Evolutionary conservation across 176 grass and related monocot species (phyloP), one percentile per base, ranked within the genome.

Genomic region (Aegilops longissima): DNA sequence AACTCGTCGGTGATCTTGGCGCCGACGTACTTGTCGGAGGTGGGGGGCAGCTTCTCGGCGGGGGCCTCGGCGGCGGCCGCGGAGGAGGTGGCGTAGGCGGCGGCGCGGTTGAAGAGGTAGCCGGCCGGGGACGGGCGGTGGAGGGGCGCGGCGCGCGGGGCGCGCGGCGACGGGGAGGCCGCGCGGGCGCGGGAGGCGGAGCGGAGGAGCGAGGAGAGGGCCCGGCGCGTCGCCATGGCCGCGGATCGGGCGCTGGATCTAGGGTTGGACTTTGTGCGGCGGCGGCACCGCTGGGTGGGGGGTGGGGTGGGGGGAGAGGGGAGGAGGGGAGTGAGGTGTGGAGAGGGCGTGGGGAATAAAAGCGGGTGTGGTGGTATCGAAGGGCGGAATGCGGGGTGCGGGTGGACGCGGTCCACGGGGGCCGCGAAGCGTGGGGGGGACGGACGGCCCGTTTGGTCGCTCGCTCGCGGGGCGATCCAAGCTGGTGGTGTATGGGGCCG

Each of bases 1-100:
- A 98, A 98, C 70, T 98, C 93, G 34, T 98, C 96, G 40, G 96
- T 98, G 86, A 98, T 98, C 87, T 98, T 95, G 8, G 91, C 93
- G 4, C 88, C 87, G 5, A 52, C 72, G 16, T 64, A 70, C 80
- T 86, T 89, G 72, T 77, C 5, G 93, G 77, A 33, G 8, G 79
- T n/a, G 5, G 86, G 36, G 4, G 86, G 70, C 16, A 81, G 58
- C 21, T 61, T 73, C 70, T 86, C 66, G 25, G 79, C 90, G 1
- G 45, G 44, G 8, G 7, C 14, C 24, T 30, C 24, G 73, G 73
- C 25, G 42, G 24, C 58, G 11, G 87, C 89, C 13, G 87, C 88
- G 51, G 90, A 84, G 80, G 88, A 79, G 3, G 96, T 85, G 59
- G 96, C 86, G 70, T 92, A 95, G 67, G 89, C 8, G 82, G 87